Evolutionary conservation across 2,329 filamentous ascomycete genomes (phyloP).

Genomic region (Fusarium clavum): DNA sequence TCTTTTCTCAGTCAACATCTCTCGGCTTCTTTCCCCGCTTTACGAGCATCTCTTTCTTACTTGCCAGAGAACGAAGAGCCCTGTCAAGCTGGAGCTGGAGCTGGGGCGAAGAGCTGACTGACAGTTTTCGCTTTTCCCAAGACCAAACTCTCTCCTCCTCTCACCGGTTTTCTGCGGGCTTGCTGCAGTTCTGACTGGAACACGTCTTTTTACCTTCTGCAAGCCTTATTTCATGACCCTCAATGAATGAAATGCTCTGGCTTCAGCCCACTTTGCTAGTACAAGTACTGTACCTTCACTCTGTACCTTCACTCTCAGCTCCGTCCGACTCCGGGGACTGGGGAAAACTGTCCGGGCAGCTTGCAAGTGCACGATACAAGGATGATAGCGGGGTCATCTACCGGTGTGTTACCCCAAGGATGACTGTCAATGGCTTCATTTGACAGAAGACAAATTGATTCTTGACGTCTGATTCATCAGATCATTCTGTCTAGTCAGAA

Average conservation of each 20-base stretch:
- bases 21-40: constrained; percentile 14
- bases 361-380: constrained; percentile 14
- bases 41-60: background rate
- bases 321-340: constrained; percentile 41
- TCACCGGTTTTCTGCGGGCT: constrained; percentile 18
- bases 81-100: constrained; percentile 36
- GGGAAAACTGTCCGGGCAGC: constrained; percentile 24
- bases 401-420: constrained; percentile 12
- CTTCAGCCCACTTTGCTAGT: constrained; percentile 21
- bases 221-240: background rate
- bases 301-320: constrained; percentile 26
- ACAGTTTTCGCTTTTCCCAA: constrained; percentile 2
- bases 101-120: background rate
- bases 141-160: constrained; percentile 4
- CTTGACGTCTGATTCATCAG: constrained; percentile 36
- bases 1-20: constrained; percentile 19
- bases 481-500: constrained; percentile 20
- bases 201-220: constrained; percentile 5
- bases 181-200: constrained; percentile 20
- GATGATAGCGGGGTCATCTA: constrained; percentile 20
- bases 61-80: constrained; percentile 8
- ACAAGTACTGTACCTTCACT: background rate
- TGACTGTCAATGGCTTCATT: constrained; percentile 34
- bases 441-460: constrained; percentile 7
- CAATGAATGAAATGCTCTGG: background rate